Percentiles rank a stretch among this genome's conserved stretches.
These are phyloP conservation scores for Ceratobasidium sp. DNA, from an alignment of 1,284 basidiomycete species.

Conservation along the genomic window DNA sequence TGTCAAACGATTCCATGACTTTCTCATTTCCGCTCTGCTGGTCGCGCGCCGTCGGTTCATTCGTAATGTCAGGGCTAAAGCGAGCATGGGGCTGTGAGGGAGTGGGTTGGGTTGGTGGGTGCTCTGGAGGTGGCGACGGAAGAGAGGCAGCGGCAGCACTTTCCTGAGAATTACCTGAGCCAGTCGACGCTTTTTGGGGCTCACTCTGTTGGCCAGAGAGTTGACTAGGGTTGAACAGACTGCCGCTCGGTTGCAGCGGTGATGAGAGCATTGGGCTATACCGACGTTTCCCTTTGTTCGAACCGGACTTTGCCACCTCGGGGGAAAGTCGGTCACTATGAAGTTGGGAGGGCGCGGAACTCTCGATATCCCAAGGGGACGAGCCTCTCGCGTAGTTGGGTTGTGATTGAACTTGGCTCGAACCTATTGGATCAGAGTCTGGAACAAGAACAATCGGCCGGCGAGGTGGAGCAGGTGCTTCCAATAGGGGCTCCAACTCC, in stretches of 20 bases:
- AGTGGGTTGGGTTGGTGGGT: constrained; percentile 10
- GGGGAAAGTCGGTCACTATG: constrained; percentile 9
- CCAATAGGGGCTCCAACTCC: background rate
- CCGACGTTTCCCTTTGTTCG: constrained; percentile 22
- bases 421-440: constrained; percentile 31
- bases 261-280: constrained; percentile 34
- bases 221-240: background rate
- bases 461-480: background rate
- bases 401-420: constrained; percentile 22
- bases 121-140: constrained; percentile 45
- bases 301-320: background rate
- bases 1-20: constrained; percentile 21
- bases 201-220: background rate
- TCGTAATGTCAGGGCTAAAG: constrained; percentile 3
- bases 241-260: constrained; percentile 3
- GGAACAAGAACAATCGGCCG: constrained; percentile 34
- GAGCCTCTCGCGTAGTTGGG: constrained; percentile 19
- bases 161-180: constrained; percentile 29
- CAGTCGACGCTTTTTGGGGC: background rate
- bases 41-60: constrained; percentile 14
- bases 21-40: constrained; percentile 7
- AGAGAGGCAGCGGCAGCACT: constrained; percentile 42
- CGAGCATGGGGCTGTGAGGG: background rate
- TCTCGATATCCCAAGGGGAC: constrained; percentile 42
- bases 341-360: background rate